Percentiles rank a stretch among this genome's conserved stretches.
Conservation (phyloP, 108 stramenopile genomes). For the Pseudonitzschia multistriata region DNA sequence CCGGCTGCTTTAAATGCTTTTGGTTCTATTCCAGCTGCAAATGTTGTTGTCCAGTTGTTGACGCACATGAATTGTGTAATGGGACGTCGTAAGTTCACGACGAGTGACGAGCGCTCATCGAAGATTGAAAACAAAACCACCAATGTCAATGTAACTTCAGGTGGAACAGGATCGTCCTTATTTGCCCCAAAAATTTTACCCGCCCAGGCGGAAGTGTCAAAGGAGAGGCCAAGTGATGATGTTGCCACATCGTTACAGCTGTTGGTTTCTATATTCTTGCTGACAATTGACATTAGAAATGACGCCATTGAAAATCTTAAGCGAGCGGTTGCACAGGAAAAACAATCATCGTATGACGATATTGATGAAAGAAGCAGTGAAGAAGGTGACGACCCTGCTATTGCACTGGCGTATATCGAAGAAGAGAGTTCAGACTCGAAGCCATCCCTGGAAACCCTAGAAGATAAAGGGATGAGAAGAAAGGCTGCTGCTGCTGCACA, state of each 20-base stretch:
- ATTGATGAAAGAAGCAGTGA: slow-evolving; percentile 10
- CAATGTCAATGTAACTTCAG: slow-evolving; percentile 19
- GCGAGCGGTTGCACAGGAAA: slow-evolving; percentile 27
- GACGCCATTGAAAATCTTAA: slow-evolving; percentile 45
- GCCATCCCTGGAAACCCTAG: slow-evolving; percentile 51
- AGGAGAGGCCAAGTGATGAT: slow-evolving; percentile 5
- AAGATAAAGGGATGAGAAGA: slow-evolving; percentile 73
- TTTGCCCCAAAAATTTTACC: slow-evolving; percentile 24
- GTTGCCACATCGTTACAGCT: slow-evolving; percentile 36
- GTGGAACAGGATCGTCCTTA: slow-evolving; percentile 39
- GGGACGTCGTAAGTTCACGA: slow-evolving; percentile 25
- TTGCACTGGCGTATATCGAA: slow-evolving; percentile 48
- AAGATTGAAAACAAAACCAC: neutral
- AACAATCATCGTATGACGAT: slow-evolving; percentile 18
- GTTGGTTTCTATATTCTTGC: slow-evolving; percentile 37
- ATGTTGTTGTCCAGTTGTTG: slow-evolving; percentile 63
- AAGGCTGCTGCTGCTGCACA: slow-evolving; percentile 87
- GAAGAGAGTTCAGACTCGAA: slow-evolving; percentile 40
- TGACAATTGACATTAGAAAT: slow-evolving; percentile 31
- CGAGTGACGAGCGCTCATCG: neutral
- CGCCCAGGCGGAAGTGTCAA: slow-evolving; percentile 16
- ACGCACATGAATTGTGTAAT: slow-evolving; percentile 37
- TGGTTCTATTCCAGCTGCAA: slow-evolving; percentile 64
- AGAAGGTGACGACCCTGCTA: slow-evolving; percentile 66
- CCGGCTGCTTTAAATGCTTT: slow-evolving; percentile 56